Base-by-base conservation (phyloP, 352 stramenopile genomes). In the Phytophthora citrophthora region DNA sequence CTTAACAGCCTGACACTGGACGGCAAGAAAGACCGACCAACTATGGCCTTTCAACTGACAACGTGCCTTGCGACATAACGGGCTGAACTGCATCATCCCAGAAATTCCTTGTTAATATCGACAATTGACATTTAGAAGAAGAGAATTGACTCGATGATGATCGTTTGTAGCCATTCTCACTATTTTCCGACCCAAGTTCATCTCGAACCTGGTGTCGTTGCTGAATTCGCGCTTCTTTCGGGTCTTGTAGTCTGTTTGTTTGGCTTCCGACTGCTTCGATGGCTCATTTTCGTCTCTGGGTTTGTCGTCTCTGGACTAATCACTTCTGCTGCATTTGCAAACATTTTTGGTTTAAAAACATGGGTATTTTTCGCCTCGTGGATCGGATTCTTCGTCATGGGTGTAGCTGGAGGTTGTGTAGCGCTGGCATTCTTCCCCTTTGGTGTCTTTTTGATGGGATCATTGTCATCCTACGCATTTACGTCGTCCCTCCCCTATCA, bases 231-330 rank as follows among this genome's bases (percentile, higher is more conserved):
- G 1, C 68, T 90, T 24, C 55, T 88, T 16, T 29, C 78, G 4
- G 86, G 86, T 27, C 43, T 66, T 15, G 45, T 78, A 16, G 38
- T 90, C 20, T 89, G 78, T 40, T 51, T 87, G 5, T 75, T 69
- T 20, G 86, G 86, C 12, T 87, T 88, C 36, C 67, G 74, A 16
- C 63, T 86, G 12, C 52, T 86, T 26, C 81, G 75, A 12, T 65
- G 49, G 4, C 68, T 81, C 38, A 68, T 80, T 24, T 83, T 92
- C 41, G 27, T 78, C 8, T 86, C 72, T 52, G 80, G 77, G 5
- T 91, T 94, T 52, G 54, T 89, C 27, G 45, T 81, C 6, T 58
- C 68, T 18, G 83, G 81, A 4, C 55, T 94, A 34, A 39, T 87
- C 29, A 70, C 72, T 1, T 65, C 77, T 6, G 57, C 72, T 2